A percentile compares a stretch with the other conserved stretches of the same genome.
Evolutionary conservation across 805 yeast species (phyloP).

Genomic region (Metschnikowia colocasiae): DNA sequence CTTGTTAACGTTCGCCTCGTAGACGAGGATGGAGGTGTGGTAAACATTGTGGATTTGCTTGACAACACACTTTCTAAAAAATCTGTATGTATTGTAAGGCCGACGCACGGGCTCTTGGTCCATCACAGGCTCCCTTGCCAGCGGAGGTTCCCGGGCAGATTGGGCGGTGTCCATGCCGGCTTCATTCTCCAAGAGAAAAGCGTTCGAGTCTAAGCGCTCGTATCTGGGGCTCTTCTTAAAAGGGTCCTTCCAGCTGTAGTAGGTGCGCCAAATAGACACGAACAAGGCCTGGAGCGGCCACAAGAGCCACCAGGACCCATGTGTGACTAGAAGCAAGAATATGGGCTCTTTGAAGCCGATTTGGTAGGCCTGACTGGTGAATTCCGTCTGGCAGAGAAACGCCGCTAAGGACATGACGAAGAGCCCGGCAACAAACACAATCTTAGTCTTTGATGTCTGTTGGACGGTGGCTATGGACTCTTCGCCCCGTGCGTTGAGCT

Average conservation of each 20-base stretch:
- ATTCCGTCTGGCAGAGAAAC: slow-evolving; percentile 78
- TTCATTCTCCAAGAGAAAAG: slow-evolving; percentile 25
- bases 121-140: slow-evolving; percentile 3
- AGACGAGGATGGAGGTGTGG: slow-evolving; percentile 41
- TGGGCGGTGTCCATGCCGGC: slow-evolving; percentile 7
- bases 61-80: slow-evolving; percentile 36
- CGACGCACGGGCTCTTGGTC: slow-evolving; percentile 6
- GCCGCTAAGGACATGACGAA: slow-evolving; percentile 42
- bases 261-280: slow-evolving; percentile 47
- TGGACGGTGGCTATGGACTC: slow-evolving; percentile 23
- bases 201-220: slow-evolving; percentile 30
- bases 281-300: slow-evolving; percentile 64
- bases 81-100: slow-evolving; percentile 18
- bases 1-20: slow-evolving; percentile 37
- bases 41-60: slow-evolving; percentile 44
- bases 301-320: slow-evolving; percentile 69
- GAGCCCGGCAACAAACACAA: slow-evolving; percentile 30
- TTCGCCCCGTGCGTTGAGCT: slow-evolving; percentile 23
- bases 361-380: slow-evolving; percentile 65
- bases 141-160: slow-evolving; percentile 11
- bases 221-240: slow-evolving; percentile 18
- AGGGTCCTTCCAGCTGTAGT: slow-evolving; percentile 20
- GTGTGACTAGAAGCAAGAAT: slow-evolving; percentile 62
- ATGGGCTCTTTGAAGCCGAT: slow-evolving; percentile 65
- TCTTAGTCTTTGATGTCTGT: slow-evolving; percentile 33